phyloP scores from a whole-genome alignment of 768 basidiomycete genomes.

The Trametes elegans region DNA sequence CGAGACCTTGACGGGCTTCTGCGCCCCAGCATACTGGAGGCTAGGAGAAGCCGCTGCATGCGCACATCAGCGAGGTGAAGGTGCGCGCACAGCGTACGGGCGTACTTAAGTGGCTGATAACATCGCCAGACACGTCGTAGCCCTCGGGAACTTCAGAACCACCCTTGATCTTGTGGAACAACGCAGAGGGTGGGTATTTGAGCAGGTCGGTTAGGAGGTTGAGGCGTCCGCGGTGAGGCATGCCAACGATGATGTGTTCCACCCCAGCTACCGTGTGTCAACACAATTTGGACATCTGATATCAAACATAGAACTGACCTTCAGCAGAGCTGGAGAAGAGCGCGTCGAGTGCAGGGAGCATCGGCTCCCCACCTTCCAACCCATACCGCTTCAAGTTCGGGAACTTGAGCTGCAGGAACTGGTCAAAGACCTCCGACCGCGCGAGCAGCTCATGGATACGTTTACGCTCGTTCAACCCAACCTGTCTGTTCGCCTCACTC shows the following conservation, averaged over 20 bases:
- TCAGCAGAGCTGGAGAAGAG: conserved; percentile 67
- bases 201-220: conserved; percentile 83
- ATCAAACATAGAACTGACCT: conserved; percentile 37
- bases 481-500: not conserved
- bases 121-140: conserved; percentile 74
- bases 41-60: conserved; percentile 60
- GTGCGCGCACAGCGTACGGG: not conserved
- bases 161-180: conserved; percentile 89
- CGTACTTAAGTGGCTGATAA: conserved; percentile 78
- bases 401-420: conserved; percentile 84
- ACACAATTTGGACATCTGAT: not conserved
- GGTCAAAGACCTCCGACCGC: conserved; percentile 78
- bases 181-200: conserved; percentile 57
- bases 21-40: conserved; percentile 52
- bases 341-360: conserved; percentile 83
- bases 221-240: conserved; percentile 87
- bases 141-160: conserved; percentile 68
- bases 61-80: not conserved
- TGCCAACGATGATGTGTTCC: conserved; percentile 71
- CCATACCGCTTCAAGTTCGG: conserved; percentile 88
- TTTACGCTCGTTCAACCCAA: conserved; percentile 40
- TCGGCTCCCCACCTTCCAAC: conserved; percentile 90
- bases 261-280: conserved; percentile 48
- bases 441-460: conserved; percentile 69
- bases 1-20: conserved; percentile 62